Percentiles rank a stretch among this genome's conserved stretches.
phyloP scores from a whole-genome alignment of 2,329 filamentous ascomycete species.

The Coniochaeta prunicola region DNA sequence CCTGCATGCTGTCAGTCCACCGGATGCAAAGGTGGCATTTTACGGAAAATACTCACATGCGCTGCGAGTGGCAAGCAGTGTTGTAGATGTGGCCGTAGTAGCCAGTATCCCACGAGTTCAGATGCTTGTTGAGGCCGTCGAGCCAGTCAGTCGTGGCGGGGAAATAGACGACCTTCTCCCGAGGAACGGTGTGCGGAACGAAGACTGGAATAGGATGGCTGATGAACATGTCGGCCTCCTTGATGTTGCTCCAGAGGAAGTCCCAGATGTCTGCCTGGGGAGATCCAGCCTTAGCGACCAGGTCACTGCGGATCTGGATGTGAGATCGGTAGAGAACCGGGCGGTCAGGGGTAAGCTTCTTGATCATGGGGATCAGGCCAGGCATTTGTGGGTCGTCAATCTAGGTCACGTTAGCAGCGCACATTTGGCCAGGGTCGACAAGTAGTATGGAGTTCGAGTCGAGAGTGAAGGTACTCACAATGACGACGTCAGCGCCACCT shows the following conservation, averaged over 20 bases:
- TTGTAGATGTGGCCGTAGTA: constrained; percentile 75
- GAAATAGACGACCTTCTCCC: constrained; percentile 63
- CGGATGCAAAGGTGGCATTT: background rate
- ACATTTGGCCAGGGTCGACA: background rate
- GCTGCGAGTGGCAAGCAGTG: constrained; percentile 48
- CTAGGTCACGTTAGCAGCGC: constrained; percentile 20
- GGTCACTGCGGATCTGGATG: constrained; percentile 73
- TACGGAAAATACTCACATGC: constrained; percentile 36
- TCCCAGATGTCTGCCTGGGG: constrained; percentile 69
- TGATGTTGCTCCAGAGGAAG: constrained; percentile 66
- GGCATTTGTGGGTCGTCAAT: constrained; percentile 86
- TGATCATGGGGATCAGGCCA: constrained; percentile 67
- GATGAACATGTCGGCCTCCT: constrained; percentile 69
- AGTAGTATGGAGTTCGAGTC: no score
- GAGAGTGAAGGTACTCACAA: constrained; percentile 36
- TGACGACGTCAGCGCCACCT: constrained; percentile 68
- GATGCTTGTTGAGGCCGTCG: constrained; percentile 71
- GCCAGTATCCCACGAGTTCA: constrained; percentile 61
- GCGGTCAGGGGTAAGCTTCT: constrained; percentile 60
- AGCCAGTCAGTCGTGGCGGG: constrained; percentile 80
- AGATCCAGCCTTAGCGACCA: constrained; percentile 53
- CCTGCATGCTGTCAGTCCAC: constrained; percentile 13
- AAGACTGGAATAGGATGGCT: constrained; percentile 73
- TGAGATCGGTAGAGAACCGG: constrained; percentile 77
- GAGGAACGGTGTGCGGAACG: constrained; percentile 61